Base-by-base conservation (phyloP, 495 filamentous ascomycete species). In the Parachaetomium inaequale region DNA sequence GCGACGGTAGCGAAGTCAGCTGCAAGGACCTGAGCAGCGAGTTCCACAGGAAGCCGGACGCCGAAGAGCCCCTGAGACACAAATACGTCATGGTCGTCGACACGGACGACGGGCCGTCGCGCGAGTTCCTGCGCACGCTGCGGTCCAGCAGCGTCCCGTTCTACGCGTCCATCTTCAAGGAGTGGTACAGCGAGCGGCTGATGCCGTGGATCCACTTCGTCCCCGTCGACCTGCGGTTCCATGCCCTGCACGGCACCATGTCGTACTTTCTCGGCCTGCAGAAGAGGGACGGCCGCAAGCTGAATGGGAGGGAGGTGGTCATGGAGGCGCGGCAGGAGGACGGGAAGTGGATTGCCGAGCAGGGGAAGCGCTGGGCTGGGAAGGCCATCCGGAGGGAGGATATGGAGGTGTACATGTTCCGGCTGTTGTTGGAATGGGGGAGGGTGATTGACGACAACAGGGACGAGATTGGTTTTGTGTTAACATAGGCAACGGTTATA, bases 351-450 rank as follows among this genome's bases (percentile, higher is more conserved):
- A 91, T 95, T 63, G 87, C 88, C 15, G 81, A 87, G 52, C 70
- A 85, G 65, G 89, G 89, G 3, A 74, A 78, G 38, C 76, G 81
- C 58, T 92, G 89, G 88, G 83, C 85, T 1, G 73, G 74, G 3
- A 81, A 78, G 61, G 88, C 85, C 10, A 61, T 94, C 38, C 78
- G 90, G 67, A 86, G 82, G 63, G 88, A 92, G 75, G 91, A 95
- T 70, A 91, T 89, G 86, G 86, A 91, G 72, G 81, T 93, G 29
- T 95, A 93, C 68, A 79, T 93, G 68, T 93, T 92, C 72, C 74
- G 91, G 49, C 68, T 95, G 61, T 69, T 93, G 60, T 70, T 93
- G 43, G 91, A 93, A 74, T 93, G 87, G 86, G 87, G 81, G 1
- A 74, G 88, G 45, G 63, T 90, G 14, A 79, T 85, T 10, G 79